These are phyloP conservation scores for Calonectria hawksworthii DNA, from an alignment of 2,329 filamentous ascomycete genomes.

Conservation along the genomic window DNA sequence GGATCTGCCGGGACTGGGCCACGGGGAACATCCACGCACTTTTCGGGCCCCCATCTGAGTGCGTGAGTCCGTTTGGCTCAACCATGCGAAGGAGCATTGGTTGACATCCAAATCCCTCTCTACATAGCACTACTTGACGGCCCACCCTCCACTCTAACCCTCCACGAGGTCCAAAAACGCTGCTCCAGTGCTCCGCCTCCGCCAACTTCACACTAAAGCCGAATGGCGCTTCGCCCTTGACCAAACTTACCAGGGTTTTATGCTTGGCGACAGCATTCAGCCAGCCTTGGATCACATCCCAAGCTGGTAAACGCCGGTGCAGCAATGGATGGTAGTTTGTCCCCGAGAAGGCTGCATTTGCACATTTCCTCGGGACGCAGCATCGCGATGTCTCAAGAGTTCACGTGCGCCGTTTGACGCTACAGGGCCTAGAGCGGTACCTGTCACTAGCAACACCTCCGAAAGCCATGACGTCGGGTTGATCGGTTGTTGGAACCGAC, in stretches of 20 bases:
- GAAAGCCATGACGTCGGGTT: conserved; percentile 22
- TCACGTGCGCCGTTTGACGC: background rate
- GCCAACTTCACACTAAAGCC: conserved; percentile 25
- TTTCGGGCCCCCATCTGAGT: background rate
- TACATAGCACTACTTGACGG: background rate
- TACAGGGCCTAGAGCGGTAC: background rate
- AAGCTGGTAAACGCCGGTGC: background rate
- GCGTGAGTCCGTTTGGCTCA: background rate
- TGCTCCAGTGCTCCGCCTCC: conserved; percentile 28
- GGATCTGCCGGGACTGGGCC: background rate
- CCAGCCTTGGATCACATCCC: background rate
- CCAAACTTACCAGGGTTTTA: background rate
- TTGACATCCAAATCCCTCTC: conserved; percentile 6
- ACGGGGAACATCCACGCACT: conserved; percentile 8
- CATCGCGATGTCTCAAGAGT: background rate
- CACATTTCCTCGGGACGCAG: background rate
- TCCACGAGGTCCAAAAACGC: conserved; percentile 14
- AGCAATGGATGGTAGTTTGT: background rate
- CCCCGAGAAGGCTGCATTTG: background rate
- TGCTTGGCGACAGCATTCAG: conserved; percentile 15
- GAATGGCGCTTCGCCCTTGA: conserved; percentile 15
- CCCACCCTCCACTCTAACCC: conserved; percentile 10
- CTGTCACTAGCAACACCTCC: background rate
- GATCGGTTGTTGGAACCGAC: conserved; percentile 6
- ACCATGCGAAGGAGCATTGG: background rate